phyloP scores from a whole-genome alignment of 805 yeast species.

The Dipodascus geniculatus region DNA sequence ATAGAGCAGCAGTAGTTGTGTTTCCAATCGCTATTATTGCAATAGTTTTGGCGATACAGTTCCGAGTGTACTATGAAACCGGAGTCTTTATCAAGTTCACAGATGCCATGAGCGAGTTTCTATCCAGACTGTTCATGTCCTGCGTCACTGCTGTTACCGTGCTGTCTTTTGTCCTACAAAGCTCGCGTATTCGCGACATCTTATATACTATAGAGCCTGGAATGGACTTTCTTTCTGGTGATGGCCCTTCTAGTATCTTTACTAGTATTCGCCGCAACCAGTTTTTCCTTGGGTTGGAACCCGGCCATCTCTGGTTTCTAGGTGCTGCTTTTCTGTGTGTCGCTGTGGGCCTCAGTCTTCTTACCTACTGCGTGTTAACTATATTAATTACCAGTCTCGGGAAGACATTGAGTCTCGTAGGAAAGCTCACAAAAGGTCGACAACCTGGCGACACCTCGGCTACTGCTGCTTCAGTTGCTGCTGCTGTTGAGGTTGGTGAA shows the following conservation, averaged over 20 bases:
- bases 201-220: conserved; percentile 39
- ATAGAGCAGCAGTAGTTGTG: conserved; percentile 58
- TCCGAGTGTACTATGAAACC: conserved; percentile 31
- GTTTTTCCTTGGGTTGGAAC: conserved; percentile 58
- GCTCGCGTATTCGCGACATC: conserved; percentile 28
- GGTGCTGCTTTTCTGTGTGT: conserved; percentile 47
- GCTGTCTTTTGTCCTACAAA: conserved; percentile 19
- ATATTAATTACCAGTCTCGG: background rate
- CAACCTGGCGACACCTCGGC: conserved; percentile 4
- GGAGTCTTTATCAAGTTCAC: conserved; percentile 34
- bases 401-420: background rate
- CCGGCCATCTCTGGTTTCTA: conserved; percentile 39
- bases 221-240: conserved; percentile 17
- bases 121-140: conserved; percentile 20
- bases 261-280: conserved; percentile 29
- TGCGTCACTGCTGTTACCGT: conserved; percentile 21
- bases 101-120: conserved; percentile 32
- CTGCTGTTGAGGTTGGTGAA: background rate
- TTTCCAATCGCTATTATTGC: conserved; percentile 52
- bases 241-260: conserved; percentile 11
- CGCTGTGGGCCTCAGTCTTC: conserved; percentile 32
- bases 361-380: conserved; percentile 16
- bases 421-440: conserved; percentile 1
- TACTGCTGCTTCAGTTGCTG: conserved; percentile 3
- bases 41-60: conserved; percentile 43